Conservation (phyloP, 176 grass and related monocot genomes). For the Bolboschoenus planiculmis region DNA sequence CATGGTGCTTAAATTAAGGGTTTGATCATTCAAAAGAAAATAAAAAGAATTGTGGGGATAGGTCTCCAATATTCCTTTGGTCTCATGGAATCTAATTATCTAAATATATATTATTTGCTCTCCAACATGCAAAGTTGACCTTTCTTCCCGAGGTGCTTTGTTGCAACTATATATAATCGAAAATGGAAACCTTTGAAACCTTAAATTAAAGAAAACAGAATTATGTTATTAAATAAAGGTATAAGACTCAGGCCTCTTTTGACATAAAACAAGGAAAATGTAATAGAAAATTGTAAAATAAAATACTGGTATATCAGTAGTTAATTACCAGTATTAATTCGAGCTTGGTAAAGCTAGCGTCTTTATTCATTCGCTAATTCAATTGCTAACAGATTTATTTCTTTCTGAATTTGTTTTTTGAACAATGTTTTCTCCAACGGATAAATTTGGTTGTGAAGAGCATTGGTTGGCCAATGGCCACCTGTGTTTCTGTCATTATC, state of each 20-base stretch:
- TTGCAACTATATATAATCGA: background rate
- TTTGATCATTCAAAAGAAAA: background rate
- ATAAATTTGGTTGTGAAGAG: too few relatives aligned
- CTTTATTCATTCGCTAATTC: too few relatives aligned
- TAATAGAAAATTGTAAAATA: background rate
- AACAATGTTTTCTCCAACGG: too few relatives aligned
- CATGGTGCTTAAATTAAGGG: background rate
- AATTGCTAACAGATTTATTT: too few relatives aligned
- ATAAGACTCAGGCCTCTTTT: background rate
- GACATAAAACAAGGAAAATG: background rate
- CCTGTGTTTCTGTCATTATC: too few relatives aligned
- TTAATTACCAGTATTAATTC: too few relatives aligned
- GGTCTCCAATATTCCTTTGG: slow-evolving; percentile 4
- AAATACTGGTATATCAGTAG: background rate
- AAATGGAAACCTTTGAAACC: background rate
- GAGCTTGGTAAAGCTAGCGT: too few relatives aligned
- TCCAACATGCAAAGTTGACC: slow-evolving; percentile 11
- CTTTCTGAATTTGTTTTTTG: too few relatives aligned
- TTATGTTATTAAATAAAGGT: background rate
- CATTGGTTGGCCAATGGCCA: too few relatives aligned
- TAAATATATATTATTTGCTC: slow-evolving; percentile 6
- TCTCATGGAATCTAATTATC: slow-evolving; percentile 11
- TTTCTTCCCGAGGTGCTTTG: background rate
- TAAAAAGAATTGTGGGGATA: background rate
- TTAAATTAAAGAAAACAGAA: background rate